phyloP scores from a whole-genome alignment of 2,329 filamentous ascomycete genomes.

The Hymenoscyphus fraxineus region DNA sequence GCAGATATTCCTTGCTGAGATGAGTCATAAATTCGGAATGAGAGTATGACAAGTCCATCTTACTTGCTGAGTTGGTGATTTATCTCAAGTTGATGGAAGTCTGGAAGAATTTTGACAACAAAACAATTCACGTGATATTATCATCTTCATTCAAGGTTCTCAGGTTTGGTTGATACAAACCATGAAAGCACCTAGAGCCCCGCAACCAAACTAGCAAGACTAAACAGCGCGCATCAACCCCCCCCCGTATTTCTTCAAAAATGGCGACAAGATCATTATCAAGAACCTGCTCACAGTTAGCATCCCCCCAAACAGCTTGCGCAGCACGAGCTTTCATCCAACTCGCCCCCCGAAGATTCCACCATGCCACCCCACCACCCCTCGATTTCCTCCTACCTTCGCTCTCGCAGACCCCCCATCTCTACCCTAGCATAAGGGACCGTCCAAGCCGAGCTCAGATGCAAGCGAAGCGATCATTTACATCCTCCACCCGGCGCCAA shows the following conservation, averaged over 20 bases:
- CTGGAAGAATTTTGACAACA: too few species aligned
- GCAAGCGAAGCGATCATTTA: constrained; percentile 23
- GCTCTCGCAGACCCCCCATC: constrained; percentile 2
- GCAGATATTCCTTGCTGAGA: not conserved
- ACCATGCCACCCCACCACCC: constrained; percentile 23
- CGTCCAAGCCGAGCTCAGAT: not conserved
- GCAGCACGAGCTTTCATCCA: constrained; percentile 30
- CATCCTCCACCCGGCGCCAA: constrained; percentile 19
- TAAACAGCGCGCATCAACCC: not conserved
- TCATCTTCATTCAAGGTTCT: too few species aligned
- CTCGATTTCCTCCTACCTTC: constrained; percentile 32
- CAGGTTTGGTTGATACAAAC: not conserved
- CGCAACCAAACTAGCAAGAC: not conserved
- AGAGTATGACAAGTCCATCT: too few species aligned
- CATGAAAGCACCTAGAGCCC: not conserved
- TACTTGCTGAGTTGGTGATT: too few species aligned
- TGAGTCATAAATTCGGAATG: not conserved
- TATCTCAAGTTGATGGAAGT: too few species aligned
- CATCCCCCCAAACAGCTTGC: constrained; percentile 19
- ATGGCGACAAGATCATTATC: constrained; percentile 30
- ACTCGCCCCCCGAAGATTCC: constrained; percentile 24
- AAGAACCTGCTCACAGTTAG: constrained; percentile 24
- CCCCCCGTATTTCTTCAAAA: not conserved
- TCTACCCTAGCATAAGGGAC: not conserved
- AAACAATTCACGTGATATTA: too few species aligned